Conservation (phyloP, 306 rosid genomes). For the Clitoria ternatea region DNA sequence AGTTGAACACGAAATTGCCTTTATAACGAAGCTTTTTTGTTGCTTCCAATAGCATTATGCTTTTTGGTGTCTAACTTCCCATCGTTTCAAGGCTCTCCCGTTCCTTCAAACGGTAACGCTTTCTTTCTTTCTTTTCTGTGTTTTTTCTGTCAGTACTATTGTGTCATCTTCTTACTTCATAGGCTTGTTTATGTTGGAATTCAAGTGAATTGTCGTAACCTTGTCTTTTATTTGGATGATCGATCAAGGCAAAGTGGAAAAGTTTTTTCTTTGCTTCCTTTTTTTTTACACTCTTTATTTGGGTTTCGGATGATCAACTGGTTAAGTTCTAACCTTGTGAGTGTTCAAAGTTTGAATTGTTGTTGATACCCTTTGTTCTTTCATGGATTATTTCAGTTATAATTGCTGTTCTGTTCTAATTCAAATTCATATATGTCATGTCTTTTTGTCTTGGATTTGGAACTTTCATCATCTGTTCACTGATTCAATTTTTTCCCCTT, state of each 20-base stretch:
- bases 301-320: not conserved
- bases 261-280: not conserved
- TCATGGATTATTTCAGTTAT: not conserved
- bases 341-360: conserved; percentile 6
- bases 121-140: not conserved
- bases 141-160: not conserved
- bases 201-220: not conserved
- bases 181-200: not conserved
- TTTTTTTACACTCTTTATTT: no score
- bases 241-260: not conserved
- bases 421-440: not conserved
- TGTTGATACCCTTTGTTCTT: conserved; percentile 3
- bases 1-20: not conserved
- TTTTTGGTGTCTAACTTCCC: not conserved
- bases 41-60: not conserved
- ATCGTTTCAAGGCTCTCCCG: conserved; percentile 8
- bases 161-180: conserved; percentile 10
- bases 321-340: not conserved
- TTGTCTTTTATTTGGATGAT: not conserved
- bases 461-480: no score
- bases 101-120: conserved; percentile 29
- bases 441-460: not conserved
- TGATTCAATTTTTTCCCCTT: no score
- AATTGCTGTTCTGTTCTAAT: not conserved
- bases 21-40: not conserved